These are phyloP conservation scores for Fonsecaea nubica DNA, from an alignment of 2,329 filamentous ascomycete species.

Conservation along the genomic window DNA sequence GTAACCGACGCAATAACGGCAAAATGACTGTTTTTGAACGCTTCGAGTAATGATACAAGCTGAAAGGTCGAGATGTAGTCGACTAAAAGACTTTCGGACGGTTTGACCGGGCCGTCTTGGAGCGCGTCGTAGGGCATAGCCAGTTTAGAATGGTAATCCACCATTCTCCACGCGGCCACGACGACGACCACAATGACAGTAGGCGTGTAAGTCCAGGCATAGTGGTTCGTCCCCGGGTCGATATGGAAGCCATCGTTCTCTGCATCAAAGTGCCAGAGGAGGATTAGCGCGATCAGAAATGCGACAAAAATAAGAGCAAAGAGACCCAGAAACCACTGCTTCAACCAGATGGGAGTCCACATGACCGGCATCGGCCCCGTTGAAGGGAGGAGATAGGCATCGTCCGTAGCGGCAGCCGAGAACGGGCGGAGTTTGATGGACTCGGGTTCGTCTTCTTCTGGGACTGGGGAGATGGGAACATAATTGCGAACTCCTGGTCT, in stretches of 20 bases:
- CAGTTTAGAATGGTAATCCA: constrained; percentile 45
- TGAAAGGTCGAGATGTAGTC: constrained; percentile 46
- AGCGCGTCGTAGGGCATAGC: constrained; percentile 46
- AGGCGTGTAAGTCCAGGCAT: constrained; percentile 39
- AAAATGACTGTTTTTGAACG: constrained; percentile 44
- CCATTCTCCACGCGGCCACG: constrained; percentile 44
- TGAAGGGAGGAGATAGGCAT: constrained; percentile 16
- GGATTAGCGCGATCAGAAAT: constrained; percentile 34
- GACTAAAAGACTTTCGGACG: constrained; percentile 43
- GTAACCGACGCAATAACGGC: constrained; percentile 43
- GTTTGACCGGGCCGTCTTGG: constrained; percentile 38
- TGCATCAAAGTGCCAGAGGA: constrained; percentile 33
- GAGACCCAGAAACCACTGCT: constrained; percentile 31
- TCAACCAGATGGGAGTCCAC: constrained; percentile 40
- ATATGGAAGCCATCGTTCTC: constrained; percentile 34
- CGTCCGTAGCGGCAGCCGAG: constrained; percentile 16
- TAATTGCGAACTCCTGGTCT: constrained; percentile 27
- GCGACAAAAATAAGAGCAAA: constrained; percentile 32
- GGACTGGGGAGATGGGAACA: constrained; percentile 31
- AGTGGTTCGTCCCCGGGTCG: constrained; percentile 32
- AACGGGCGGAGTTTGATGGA: constrained; percentile 27
- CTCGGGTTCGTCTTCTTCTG: constrained; percentile 36
- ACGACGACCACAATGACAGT: constrained; percentile 43
- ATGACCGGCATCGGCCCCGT: constrained; percentile 26
- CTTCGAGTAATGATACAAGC: constrained; percentile 41